Conservation (phyloP, 495 filamentous ascomycete genomes). For the Bacidia gigantensis region DNA sequence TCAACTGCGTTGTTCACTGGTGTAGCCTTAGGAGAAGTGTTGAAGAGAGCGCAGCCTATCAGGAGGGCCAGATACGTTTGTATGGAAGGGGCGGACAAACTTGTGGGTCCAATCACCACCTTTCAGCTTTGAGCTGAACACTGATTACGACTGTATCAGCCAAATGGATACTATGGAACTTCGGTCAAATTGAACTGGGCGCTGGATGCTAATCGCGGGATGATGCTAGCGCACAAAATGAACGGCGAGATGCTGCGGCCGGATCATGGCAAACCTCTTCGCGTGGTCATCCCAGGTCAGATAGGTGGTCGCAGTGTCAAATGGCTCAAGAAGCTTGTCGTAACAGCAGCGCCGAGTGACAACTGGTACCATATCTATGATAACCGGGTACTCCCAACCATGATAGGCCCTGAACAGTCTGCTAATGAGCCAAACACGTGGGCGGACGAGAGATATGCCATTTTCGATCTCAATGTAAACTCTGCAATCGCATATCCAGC, state of each 20-base stretch:
- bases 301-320: constrained; percentile 93
- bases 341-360: constrained; percentile 68
- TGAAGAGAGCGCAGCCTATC: constrained; percentile 53
- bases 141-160: constrained; percentile 27
- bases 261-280: constrained; percentile 77
- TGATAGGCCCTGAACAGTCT: constrained; percentile 71
- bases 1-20: constrained; percentile 89
- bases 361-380: constrained; percentile 98
- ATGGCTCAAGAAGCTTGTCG: constrained; percentile 75
- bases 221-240: constrained; percentile 88
- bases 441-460: constrained; percentile 86
- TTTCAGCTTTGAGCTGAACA: not conserved
- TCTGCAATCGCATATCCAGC: constrained; percentile 71
- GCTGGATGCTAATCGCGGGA: constrained; percentile 69
- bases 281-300: constrained; percentile 80
- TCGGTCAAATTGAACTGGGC: constrained; percentile 81
- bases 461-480: constrained; percentile 86
- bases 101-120: constrained; percentile 32
- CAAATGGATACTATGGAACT: constrained; percentile 86
- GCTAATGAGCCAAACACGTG: constrained; percentile 65
- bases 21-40: constrained; percentile 58
- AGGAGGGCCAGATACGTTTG: constrained; percentile 71
- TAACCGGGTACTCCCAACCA: constrained; percentile 82
- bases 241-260: constrained; percentile 75
- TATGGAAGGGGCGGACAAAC: constrained; percentile 83